These are phyloP conservation scores for Clonostachys rosea DNA, from an alignment of 2,329 filamentous ascomycete species.

Conservation along the genomic window DNA sequence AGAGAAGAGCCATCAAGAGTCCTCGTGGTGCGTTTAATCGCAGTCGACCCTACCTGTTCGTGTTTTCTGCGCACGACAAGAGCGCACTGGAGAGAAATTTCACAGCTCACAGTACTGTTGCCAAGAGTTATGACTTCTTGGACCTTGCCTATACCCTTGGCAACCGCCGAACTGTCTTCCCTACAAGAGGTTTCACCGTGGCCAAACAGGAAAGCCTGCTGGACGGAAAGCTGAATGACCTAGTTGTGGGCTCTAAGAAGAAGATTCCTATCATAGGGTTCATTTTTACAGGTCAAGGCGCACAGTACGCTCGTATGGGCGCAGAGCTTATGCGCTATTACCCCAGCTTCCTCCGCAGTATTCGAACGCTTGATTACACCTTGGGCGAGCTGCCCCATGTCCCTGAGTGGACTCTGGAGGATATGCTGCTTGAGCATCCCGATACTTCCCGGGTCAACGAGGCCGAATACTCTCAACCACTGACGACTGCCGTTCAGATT, in stretches of 20 bases:
- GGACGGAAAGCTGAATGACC: too few species aligned
- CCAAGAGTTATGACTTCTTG: background rate
- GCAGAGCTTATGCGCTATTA: constrained; percentile 29
- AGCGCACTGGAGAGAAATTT: constrained; percentile 9
- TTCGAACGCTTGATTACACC: background rate
- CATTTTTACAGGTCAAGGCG: constrained; percentile 36
- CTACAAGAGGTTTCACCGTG: too few species aligned
- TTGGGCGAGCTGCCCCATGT: background rate
- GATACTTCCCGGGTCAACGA: constrained; percentile 18
- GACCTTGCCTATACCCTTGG: constrained; percentile 13
- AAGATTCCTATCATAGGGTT: constrained; percentile 21
- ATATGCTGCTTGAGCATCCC: background rate
- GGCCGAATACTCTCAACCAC: constrained; percentile 31
- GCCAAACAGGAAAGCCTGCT: too few species aligned
- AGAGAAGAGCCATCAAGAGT: background rate
- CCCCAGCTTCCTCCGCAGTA: constrained; percentile 5
- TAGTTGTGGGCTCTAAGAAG: constrained; percentile 7
- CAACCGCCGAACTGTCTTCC: too few species aligned
- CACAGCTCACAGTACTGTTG: constrained; percentile 2
- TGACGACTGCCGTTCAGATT: constrained; percentile 34
- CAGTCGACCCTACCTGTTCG: constrained; percentile 8
- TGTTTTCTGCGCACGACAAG: constrained; percentile 13
- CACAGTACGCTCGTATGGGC: constrained; percentile 38
- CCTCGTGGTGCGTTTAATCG: constrained; percentile 6
- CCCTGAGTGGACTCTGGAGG: background rate